These are phyloP conservation scores for Polychaeton citri DNA, from an alignment of 2,329 filamentous ascomycete species.

Conservation along the genomic window DNA sequence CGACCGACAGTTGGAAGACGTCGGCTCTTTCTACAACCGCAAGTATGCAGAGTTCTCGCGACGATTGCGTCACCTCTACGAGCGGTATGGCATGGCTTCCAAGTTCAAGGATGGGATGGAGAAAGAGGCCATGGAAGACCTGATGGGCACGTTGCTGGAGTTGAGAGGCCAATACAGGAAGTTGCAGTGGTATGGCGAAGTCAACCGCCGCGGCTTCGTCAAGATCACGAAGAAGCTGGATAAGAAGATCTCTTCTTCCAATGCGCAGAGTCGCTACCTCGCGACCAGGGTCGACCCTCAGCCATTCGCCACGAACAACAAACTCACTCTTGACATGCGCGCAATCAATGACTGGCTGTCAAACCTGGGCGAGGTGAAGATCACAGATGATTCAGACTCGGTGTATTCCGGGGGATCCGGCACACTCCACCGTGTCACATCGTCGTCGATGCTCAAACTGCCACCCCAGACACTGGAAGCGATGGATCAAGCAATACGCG, in stretches of 20 bases:
- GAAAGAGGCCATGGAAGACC: conserved; percentile 77
- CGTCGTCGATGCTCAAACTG: conserved; percentile 61
- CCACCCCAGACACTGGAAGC: conserved; percentile 54
- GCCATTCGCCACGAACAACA: conserved; percentile 67
- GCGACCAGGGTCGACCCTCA: conserved; percentile 80
- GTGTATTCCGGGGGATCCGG: conserved; percentile 44
- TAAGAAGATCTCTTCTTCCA: conserved; percentile 68
- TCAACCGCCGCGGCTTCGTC: conserved; percentile 86
- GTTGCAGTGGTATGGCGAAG: conserved; percentile 93
- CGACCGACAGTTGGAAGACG: conserved; percentile 93
- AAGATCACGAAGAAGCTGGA: conserved; percentile 99
- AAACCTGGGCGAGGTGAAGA: conserved; percentile 62
- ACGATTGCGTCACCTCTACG: conserved; percentile 72
- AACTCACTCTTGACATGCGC: conserved; percentile 45
- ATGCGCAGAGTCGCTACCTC: conserved; percentile 71
- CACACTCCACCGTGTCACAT: conserved; percentile 64
- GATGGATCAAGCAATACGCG: conserved; percentile 58
- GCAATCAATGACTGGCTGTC: conserved; percentile 87
- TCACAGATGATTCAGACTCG: conserved; percentile 61
- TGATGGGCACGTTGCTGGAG: conserved; percentile 81
- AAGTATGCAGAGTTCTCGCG: conserved; percentile 78
- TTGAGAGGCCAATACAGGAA: conserved; percentile 78
- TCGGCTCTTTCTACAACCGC: conserved; percentile 93
- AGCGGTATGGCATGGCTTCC: conserved; percentile 66
- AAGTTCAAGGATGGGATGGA: conserved; percentile 63